Evolutionary conservation across 2,329 filamentous ascomycete genomes (phyloP), one percentile per base, ranked within the genome.

Genomic region (Trichoderma sp.): DNA sequence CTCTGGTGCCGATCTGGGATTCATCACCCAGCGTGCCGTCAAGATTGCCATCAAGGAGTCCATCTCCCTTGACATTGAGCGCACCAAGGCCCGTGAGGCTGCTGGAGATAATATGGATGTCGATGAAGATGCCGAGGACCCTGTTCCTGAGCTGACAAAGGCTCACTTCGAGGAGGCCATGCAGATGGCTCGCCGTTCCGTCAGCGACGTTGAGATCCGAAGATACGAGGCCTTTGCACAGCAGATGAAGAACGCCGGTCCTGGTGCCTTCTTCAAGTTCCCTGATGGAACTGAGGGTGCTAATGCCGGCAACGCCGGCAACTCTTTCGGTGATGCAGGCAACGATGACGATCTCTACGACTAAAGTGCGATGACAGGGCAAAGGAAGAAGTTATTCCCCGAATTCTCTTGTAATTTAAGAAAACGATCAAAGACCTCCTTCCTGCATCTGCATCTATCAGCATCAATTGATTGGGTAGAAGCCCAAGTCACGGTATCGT

Each of bases 11-110:
- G 96, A 99, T 91, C 88, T 99, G 80, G 96, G 96, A 72, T 99
- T 98, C 85, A 94, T 99, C 79, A 97, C 96, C 28, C 96, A 99
- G 85, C 94, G 96, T 81, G 96, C 96, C 66, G 96, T 97, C 86
- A 99, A 99, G 90, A 90, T 98, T 77, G 96, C 96, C 75, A 99
- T 99, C 85, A 99, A 99, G 88, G 91, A 99, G 85, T 90, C 95
- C 34, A 99, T 99, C 76, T 85, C 89, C 21, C 79, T 87, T 58
- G 95, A 98, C 71, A 98, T 99, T 75, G 92, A 97, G 83, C 92
- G 93, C 74, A 86, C 87, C 78, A 97, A 97, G 89, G 91, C 91
- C 76, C 93, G 92, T 68, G 95, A 97, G 83, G 94, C 91, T 71
- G 86, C 90, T 74, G 93, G 92, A 70, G 91, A 93, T 76, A 91